Evolutionary conservation across 148 eudicot genomes (phyloP).

Genomic region (Camellia granthamiana): DNA sequence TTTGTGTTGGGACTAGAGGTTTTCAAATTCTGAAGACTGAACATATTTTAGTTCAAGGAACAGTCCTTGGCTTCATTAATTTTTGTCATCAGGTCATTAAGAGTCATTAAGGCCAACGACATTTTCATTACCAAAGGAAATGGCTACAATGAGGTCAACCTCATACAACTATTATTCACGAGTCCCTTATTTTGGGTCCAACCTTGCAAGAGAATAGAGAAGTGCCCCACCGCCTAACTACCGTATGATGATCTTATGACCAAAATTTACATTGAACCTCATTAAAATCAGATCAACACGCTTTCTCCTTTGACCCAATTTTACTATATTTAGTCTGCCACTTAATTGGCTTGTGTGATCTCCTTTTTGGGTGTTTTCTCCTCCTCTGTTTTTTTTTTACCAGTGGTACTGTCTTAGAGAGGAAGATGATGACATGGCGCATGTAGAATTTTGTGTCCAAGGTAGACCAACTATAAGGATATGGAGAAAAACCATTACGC

Average conservation of each 20-base stretch:
- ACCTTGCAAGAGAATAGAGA: neutral
- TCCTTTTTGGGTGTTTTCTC: neutral
- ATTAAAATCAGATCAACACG: neutral
- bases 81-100: no score
- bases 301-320: neutral
- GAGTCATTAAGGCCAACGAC: no score
- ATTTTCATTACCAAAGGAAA: neutral
- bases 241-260: constrained; percentile 1
- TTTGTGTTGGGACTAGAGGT: no score
- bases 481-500: neutral
- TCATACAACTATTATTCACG: no score
- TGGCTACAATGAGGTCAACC: neutral
- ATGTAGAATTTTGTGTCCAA: neutral
- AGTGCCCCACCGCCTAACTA: neutral
- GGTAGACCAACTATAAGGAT: neutral
- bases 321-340: neutral
- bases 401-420: neutral
- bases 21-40: no score
- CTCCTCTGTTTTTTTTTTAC: no score
- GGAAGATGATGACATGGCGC: neutral
- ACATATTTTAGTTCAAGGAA: no score
- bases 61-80: no score
- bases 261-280: neutral
- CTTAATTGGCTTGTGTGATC: neutral
- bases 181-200: neutral